Percentiles rank a stretch among this genome's conserved stretches.
Evolutionary conservation across 176 grass and related monocot genomes (phyloP).

Genomic region (Canna indica): DNA sequence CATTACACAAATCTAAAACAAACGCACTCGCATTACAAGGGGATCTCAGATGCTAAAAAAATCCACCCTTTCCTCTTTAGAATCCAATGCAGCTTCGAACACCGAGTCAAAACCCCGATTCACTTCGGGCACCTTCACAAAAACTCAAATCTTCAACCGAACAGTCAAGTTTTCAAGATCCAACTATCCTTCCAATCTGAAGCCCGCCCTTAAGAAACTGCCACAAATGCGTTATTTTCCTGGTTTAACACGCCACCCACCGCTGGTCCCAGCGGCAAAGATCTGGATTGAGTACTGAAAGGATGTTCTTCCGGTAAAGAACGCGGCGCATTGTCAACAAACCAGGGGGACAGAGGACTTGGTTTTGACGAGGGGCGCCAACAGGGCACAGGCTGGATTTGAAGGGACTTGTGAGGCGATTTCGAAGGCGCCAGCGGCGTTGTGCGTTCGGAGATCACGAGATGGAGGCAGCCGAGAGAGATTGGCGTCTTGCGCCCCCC

Average conservation of each 20-base stretch:
- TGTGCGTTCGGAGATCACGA: not conserved
- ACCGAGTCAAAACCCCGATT: not conserved
- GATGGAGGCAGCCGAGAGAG: not conserved
- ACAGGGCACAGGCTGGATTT: not conserved
- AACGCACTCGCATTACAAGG: not conserved
- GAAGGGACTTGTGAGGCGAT: not conserved
- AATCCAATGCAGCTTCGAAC: not conserved
- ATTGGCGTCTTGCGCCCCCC: not conserved
- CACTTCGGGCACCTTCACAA: not conserved
- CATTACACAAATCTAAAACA: not conserved
- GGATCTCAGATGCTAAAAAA: not conserved
- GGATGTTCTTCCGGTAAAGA: not conserved
- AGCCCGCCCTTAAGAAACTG: not conserved
- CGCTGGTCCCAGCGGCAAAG: not conserved
- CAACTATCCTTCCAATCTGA: not conserved
- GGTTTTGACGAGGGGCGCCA: not conserved
- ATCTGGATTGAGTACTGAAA: not conserved
- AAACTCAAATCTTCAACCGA: not conserved
- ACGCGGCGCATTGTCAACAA: not conserved
- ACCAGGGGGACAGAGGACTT: not conserved
- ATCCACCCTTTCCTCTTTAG: not conserved
- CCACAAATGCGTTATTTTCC: not conserved
- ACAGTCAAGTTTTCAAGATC: not conserved
- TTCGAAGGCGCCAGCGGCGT: not conserved
- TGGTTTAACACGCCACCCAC: not conserved